Evolutionary conservation across 2,329 filamentous ascomycete species (phyloP), one percentile per base, ranked within the genome.

Genomic region (Daldinia sp.): DNA sequence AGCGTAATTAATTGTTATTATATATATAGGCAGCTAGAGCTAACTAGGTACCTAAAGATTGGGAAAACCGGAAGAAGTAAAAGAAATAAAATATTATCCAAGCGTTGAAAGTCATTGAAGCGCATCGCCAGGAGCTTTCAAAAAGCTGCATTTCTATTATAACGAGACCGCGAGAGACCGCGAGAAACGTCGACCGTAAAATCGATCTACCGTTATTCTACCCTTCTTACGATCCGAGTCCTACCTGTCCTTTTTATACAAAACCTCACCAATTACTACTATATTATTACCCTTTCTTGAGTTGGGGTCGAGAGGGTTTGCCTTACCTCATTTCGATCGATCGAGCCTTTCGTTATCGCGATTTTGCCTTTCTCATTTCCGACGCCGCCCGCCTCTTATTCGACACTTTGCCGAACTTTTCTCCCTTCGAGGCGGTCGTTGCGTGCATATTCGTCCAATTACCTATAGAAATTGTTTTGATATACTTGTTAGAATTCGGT

Each of bases 51-150:
- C 57, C 39, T 7, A 49, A 37, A 45, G 21, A 27, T 49, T 39
- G 49, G 56, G 39, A 23, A 3, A 58, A 23, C 41, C 39, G 27
- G 27, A 27, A 61, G 45, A 51, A 49, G 25, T 34, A 13, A 58
- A 43, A 29, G 53, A 13, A 19, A 3, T 29, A 11, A 15, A 27
- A 45, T n/a, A 9, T 27, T 27, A 15, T 45, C 37, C 17, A 35
- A 35, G 30, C 10, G 34, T 35, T 17, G 34, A 30, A 54, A 23
- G 49, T 34, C 51, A n/a, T n/a, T n/a, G 51, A 54, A 50, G 53
- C 62, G 53, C 62, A 58, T 58, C 52, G 55, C 57, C 34, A 53
- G 48, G 30, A 52, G 52, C 57, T 61, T n/a, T n/a, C n/a, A n/a
- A 32, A 29, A 27, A 37, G 50, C 25, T 48, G 25, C 27, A 48